Evolutionary conservation across 129 eudicot genomes (phyloP), one percentile per base, ranked within the genome.

Genomic region (Tanacetum coccineum): DNA sequence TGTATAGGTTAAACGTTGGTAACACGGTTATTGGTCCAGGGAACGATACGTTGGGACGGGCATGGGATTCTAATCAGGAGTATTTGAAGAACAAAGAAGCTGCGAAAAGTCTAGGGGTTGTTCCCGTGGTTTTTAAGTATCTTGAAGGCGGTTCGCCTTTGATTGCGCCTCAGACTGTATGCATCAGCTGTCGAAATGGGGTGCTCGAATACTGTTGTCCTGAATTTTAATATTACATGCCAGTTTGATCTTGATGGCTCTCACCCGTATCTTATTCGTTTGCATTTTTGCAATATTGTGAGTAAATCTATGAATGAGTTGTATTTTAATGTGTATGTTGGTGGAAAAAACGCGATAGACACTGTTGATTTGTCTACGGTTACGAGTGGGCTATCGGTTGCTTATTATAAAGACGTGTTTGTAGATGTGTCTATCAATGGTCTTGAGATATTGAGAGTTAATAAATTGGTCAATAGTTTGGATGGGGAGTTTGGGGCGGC

Each of bases 191-290:
- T 75, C 25, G 87, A 83, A 67, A 88, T 92, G 96, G 96, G 79
- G 10, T 49, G 68, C 15, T 77, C 98, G 19, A 69, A 85, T 28
- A 70, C 77, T 6, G 32, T 39, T 26, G 66, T 64, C 21, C 85
- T 87, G 0, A 92, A 76, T 76, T 92, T 92, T 62, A 92, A 92
- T 28, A 71, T 92, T 1, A 83, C 95, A 3, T 92, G 98, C 96
- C 75, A 59, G 19, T 70, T 92, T 14, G 84, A 80, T 9, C 67
- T 92, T 9, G 96, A 85, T 63, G 49, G 61, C 2, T 49, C 88
- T 0, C 83, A 63, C 50, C 36, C 83, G 7, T 79, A 92, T 59
- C 80, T n/a, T n/a, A n/a, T n/a, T n/a, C n/a, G n/a, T n/a, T n/a
- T n/a, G n/a, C n/a, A n/a, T n/a, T n/a, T n/a, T n/a, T n/a, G n/a